A percentile compares a stretch with the other conserved stretches of the same genome.
These are phyloP conservation scores for Colletotrichum truncatum DNA, from an alignment of 2,329 filamentous ascomycete genomes.

Conservation along the genomic window DNA sequence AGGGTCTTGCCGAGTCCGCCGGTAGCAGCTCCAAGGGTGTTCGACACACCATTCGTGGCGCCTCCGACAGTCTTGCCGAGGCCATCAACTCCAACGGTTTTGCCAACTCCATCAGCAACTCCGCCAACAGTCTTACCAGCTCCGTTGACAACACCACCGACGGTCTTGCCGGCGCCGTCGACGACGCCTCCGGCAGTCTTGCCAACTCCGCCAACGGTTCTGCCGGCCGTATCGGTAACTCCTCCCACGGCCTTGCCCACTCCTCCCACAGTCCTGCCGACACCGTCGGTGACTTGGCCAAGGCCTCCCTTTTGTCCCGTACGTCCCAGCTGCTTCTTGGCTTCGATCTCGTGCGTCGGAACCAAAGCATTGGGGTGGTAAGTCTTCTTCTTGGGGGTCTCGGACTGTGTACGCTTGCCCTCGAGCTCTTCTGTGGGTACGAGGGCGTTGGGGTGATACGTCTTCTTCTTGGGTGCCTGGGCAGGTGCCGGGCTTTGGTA, in stretches of 20 bases:
- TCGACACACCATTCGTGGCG: conserved; percentile 14
- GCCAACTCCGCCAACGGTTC: conserved; percentile 6
- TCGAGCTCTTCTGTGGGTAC: conserved; percentile 12
- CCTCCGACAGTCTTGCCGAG: conserved; percentile 7
- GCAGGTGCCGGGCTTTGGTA: background rate
- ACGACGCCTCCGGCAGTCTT: conserved; percentile 11
- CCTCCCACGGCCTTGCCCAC: background rate
- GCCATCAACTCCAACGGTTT: background rate
- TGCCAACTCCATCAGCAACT: conserved; percentile 2
- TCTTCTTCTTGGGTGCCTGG: conserved; percentile 10
- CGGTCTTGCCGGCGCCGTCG: background rate
- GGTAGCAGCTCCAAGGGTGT: conserved; percentile 17
- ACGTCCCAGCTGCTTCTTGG: background rate
- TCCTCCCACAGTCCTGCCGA: background rate
- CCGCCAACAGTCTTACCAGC: background rate
- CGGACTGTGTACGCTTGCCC: background rate
- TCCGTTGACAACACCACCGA: background rate
- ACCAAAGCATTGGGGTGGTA: conserved; percentile 18
- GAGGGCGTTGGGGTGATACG: conserved; percentile 10
- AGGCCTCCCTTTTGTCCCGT: no score
- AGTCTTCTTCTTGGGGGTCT: conserved; percentile 5
- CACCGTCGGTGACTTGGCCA: background rate
- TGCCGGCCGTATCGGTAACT: conserved; percentile 16
- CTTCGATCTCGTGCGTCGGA: conserved; percentile 18
- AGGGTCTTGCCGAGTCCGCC: conserved; percentile 16